Percentiles rank a stretch among this genome's conserved stretches.
Evolutionary conservation across 2,329 filamentous ascomycete species (phyloP).

Genomic region (Fusarium succisae): DNA sequence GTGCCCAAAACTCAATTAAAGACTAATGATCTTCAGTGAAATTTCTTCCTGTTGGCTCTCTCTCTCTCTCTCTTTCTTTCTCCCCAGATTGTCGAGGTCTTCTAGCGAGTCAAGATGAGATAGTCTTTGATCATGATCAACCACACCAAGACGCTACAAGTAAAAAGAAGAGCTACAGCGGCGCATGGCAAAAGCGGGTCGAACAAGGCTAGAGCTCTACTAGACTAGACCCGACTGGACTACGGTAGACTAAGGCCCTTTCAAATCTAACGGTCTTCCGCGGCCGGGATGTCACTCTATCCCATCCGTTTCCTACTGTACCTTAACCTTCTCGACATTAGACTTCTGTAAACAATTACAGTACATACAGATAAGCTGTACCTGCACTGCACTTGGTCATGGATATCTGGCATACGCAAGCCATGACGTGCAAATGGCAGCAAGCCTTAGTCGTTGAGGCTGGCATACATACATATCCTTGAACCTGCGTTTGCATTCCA

Average conservation of each 20-base stretch:
- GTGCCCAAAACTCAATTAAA: slow-evolving; percentile 10
- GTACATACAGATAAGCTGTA: too few species aligned
- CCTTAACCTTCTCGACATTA: not conserved
- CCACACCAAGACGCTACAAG: not conserved
- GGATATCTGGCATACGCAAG: not conserved
- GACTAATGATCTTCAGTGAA: not conserved
- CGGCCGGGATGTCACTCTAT: slow-evolving; percentile 19
- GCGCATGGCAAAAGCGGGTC: slow-evolving; percentile 29
- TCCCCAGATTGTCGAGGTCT: slow-evolving; percentile 5
- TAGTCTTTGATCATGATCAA: slow-evolving; percentile 5
- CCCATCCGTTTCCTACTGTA: not conserved
- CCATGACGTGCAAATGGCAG: not conserved
- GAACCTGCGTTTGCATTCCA: slow-evolving; percentile 8
- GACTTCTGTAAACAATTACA: not conserved
- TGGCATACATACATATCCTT: not conserved
- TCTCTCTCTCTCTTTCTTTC: not conserved
- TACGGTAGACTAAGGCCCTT: not conserved
- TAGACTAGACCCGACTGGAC: not conserved
- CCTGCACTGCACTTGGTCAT: not conserved
- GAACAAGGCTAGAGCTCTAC: not conserved
- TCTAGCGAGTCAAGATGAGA: slow-evolving; percentile 3
- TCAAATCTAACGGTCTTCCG: slow-evolving; percentile 14
- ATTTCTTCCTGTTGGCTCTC: not conserved
- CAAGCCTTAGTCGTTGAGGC: not conserved
- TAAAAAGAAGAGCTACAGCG: not conserved